These are phyloP conservation scores for Colletotrichum graminicola DNA, from an alignment of 2,329 filamentous ascomycete genomes.

Conservation along the genomic window DNA sequence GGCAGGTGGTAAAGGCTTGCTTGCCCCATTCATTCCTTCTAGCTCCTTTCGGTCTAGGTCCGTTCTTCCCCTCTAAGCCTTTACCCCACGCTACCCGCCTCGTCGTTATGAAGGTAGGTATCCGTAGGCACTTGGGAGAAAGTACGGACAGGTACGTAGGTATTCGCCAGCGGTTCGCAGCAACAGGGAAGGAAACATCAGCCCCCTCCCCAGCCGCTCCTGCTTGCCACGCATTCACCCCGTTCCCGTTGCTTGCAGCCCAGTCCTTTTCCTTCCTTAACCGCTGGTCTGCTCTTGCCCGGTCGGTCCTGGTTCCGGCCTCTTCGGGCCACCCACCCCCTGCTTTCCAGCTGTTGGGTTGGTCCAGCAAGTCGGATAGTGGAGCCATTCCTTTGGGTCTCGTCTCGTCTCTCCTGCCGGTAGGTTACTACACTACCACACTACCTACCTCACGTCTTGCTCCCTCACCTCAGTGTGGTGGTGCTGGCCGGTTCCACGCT, in stretches of 20 bases:
- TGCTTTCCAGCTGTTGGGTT: slow-evolving; percentile 15
- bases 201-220: neutral
- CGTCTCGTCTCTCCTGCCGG: neutral
- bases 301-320: slow-evolving; percentile 33
- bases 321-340: slow-evolving; percentile 12
- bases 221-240: slow-evolving; percentile 12
- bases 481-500: neutral
- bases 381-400: neutral
- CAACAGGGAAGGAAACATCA: neutral
- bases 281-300: slow-evolving; percentile 24
- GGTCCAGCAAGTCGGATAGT: slow-evolving; percentile 26
- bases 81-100: slow-evolving; percentile 23
- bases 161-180: slow-evolving; percentile 22
- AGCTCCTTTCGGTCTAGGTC: slow-evolving; percentile 22
- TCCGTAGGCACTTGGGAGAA: neutral
- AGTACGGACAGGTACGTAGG: too few species aligned
- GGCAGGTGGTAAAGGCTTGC: slow-evolving; percentile 29
- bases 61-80: slow-evolving; percentile 16
- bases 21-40: slow-evolving; percentile 11
- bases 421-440: too few species aligned
- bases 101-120: slow-evolving; percentile 1
- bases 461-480: slow-evolving; percentile 18
- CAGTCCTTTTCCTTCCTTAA: slow-evolving; percentile 8
- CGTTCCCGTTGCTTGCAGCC: neutral
- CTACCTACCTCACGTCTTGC: neutral